phyloP scores from a whole-genome alignment of 2,329 filamentous ascomycete species.

The Paraphaeosphaeria minitans region DNA sequence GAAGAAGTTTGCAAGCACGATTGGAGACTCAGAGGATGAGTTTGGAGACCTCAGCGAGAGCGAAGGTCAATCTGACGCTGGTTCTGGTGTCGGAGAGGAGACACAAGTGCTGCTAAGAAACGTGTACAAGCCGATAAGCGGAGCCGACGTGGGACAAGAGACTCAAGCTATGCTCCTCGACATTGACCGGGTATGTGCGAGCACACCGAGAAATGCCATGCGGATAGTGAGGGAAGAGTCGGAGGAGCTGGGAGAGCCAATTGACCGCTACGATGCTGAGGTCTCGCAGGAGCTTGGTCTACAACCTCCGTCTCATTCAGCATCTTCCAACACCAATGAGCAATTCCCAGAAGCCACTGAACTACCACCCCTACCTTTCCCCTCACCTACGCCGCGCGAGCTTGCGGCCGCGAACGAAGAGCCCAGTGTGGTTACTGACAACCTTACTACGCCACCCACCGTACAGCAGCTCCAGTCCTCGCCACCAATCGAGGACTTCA shows the following conservation, averaged over 20 bases:
- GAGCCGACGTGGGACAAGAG: constrained; percentile 24
- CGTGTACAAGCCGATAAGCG: not conserved
- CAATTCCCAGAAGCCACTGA: not conserved
- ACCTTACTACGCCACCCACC: not conserved
- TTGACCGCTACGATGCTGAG: constrained; percentile 2
- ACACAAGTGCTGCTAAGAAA: constrained; percentile 11
- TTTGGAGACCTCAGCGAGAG: constrained; percentile 30
- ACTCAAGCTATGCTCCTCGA: constrained; percentile 33
- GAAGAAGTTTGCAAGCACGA: constrained; percentile 34
- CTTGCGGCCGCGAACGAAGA: not conserved
- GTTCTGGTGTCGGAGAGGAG: constrained; percentile 8
- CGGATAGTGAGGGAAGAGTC: constrained; percentile 11
- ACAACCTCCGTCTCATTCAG: not conserved
- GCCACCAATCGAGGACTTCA: constrained; percentile 12
- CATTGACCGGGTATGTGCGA: constrained; percentile 34
- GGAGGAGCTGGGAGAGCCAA: constrained; percentile 13
- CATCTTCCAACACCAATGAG: constrained; percentile 16
- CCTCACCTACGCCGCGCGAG: not conserved
- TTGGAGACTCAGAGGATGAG: constrained; percentile 44
- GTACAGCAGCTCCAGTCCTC: constrained; percentile 13
- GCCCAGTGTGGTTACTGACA: not conserved
- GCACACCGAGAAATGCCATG: constrained; percentile 13
- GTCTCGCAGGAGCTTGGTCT: constrained; percentile 30
- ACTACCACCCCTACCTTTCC: not conserved
- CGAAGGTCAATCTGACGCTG: constrained; percentile 9